These are phyloP conservation scores for Cutaneotrichosporon spelunceum DNA, from an alignment of 1,284 basidiomycete species.

Conservation along the genomic window DNA sequence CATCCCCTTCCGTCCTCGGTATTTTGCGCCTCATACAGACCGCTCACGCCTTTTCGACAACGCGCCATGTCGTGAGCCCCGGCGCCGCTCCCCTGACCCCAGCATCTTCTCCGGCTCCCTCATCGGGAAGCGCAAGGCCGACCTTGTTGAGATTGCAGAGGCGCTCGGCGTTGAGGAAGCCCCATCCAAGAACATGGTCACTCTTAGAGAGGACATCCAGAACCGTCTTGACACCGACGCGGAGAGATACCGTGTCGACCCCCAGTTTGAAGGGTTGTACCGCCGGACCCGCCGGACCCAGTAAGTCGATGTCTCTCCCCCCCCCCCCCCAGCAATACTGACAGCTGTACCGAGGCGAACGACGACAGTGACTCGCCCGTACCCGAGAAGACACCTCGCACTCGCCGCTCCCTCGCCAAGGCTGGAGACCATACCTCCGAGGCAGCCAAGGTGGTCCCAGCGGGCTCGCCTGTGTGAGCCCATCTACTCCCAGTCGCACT, in stretches of 20 bases:
- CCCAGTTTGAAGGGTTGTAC: conserved; percentile 47
- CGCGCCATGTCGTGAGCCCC: conserved; percentile 2
- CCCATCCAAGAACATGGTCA: conserved; percentile 25
- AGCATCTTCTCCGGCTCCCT: conserved; percentile 39
- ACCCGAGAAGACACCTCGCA: conserved; percentile 28
- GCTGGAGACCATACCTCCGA: conserved; percentile 35
- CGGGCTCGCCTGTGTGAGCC: conserved; percentile 41
- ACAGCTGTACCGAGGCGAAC: neutral
- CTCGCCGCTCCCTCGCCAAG: conserved; percentile 39
- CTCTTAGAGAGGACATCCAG: conserved; percentile 40
- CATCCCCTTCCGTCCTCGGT: conserved; percentile 2
- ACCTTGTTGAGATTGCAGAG: conserved; percentile 44
- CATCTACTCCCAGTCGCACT: neutral
- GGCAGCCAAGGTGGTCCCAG: conserved; percentile 42
- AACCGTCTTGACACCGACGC: conserved; percentile 37
- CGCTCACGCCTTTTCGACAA: neutral
- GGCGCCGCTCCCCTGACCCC: neutral
- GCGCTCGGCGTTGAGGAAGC: conserved; percentile 34
- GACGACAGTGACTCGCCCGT: conserved; percentile 28
- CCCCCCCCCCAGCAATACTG: neutral
- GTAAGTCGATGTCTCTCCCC: neutral
- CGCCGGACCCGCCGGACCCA: neutral
- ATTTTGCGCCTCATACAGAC: neutral
- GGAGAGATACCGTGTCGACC: conserved; percentile 21
- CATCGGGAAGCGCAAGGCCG: conserved; percentile 38